Conservation (phyloP, 352 stramenopile genomes). For the Globisporangium echinulatum region DNA sequence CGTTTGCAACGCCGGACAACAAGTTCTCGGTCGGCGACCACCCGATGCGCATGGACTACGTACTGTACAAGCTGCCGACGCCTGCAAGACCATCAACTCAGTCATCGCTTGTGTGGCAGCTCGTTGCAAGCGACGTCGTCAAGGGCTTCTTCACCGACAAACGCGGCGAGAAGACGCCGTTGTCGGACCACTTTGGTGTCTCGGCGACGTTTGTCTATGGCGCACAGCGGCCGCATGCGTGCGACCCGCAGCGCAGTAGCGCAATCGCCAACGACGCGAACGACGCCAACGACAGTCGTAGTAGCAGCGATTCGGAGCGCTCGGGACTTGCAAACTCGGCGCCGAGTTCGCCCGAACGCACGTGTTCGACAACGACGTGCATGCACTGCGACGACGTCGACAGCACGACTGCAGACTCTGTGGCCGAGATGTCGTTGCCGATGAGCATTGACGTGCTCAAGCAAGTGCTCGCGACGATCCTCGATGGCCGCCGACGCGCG, state of each 20-base stretch:
- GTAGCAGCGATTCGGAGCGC: not conserved
- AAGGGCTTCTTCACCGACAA: conserved; percentile 72
- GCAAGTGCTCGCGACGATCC: conserved; percentile 38
- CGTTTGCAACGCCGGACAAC: conserved; percentile 74
- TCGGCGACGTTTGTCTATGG: conserved; percentile 58
- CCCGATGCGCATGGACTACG: conserved; percentile 83
- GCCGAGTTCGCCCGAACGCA: not conserved
- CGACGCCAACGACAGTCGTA: conserved; percentile 11
- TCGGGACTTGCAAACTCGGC: conserved; percentile 9
- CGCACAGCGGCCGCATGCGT: conserved; percentile 20
- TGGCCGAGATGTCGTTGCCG: conserved; percentile 14
- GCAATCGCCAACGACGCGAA: conserved; percentile 21
- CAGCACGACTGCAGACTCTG: conserved; percentile 9
- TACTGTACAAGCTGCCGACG: conserved; percentile 58
- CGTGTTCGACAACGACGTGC: conserved; percentile 35
- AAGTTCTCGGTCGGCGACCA: conserved; percentile 76
- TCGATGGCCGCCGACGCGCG: conserved; percentile 33
- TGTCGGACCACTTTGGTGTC: conserved; percentile 82
- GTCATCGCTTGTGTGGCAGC: conserved; percentile 25
- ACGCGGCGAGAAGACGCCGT: conserved; percentile 46
- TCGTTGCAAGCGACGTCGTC: conserved; percentile 60
- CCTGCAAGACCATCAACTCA: conserved; percentile 1
- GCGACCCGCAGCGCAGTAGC: conserved; percentile 23
- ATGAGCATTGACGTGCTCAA: conserved; percentile 25
- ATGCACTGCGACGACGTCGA: conserved; percentile 37